These are phyloP conservation scores for Lipomyces kockii DNA, from an alignment of 805 yeast species.

Conservation along the genomic window DNA sequence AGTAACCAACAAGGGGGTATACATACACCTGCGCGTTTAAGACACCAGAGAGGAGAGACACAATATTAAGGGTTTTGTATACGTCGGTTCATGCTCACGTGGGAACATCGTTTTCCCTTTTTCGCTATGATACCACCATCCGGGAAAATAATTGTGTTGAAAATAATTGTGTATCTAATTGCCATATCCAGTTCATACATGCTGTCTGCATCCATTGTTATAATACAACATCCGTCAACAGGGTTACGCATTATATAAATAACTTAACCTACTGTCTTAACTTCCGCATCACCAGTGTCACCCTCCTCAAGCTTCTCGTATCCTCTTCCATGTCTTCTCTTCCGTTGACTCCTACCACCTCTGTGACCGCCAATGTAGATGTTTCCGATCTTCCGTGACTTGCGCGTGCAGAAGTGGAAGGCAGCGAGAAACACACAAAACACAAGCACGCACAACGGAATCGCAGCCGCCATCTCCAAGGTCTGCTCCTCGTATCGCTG, in stretches of 20 bases:
- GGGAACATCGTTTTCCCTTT: too few relatives aligned
- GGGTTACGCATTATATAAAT: too few relatives aligned
- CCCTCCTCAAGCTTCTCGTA: slow-evolving; percentile 31
- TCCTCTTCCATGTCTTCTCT: not conserved
- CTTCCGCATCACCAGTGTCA: not conserved
- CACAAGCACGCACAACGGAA: slow-evolving; percentile 32
- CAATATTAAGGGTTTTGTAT: not conserved
- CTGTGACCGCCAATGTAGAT: slow-evolving; percentile 30
- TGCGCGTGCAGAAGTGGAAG: slow-evolving; percentile 34
- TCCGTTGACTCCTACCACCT: slow-evolving; percentile 1
- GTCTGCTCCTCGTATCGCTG: slow-evolving; percentile 34
- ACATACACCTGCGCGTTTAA: not conserved
- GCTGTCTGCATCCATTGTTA: not conserved
- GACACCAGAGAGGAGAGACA: not conserved
- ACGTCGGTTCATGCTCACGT: too few relatives aligned
- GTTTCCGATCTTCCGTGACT: slow-evolving; percentile 28
- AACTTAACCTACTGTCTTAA: not conserved
- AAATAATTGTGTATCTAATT: not conserved
- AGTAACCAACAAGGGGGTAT: not conserved
- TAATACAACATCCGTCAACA: not conserved
- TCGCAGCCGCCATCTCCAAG: slow-evolving; percentile 33
- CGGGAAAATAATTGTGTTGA: too few relatives aligned
- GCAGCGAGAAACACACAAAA: slow-evolving; percentile 22
- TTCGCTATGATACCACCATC: too few relatives aligned
- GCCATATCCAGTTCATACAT: not conserved